Evolutionary conservation across 257 asterid genomes (phyloP).

Genomic region (Marsdenia floribunda): DNA sequence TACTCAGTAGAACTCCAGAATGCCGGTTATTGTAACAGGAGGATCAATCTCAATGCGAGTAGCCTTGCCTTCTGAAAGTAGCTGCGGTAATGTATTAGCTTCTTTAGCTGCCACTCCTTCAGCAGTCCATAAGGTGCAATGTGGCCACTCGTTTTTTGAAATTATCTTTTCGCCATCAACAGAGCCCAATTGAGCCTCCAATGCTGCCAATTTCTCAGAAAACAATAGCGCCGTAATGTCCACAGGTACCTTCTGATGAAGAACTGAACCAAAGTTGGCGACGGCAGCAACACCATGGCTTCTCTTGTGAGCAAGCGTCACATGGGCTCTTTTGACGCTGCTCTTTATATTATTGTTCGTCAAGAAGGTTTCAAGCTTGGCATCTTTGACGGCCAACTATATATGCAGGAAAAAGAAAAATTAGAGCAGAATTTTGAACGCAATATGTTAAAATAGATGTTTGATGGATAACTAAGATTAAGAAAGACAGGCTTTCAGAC

Average conservation of each 20-base stretch:
- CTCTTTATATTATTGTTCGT: conserved; percentile 48
- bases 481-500: neutral
- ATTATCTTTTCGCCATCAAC: conserved; percentile 71
- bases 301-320: conserved; percentile 92
- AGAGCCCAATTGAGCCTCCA: conserved; percentile 60
- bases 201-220: conserved; percentile 68
- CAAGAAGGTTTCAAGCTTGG: conserved; percentile 42
- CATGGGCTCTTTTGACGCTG: conserved; percentile 54
- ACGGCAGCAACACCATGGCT: conserved; percentile 83
- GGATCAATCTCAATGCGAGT: conserved; percentile 66
- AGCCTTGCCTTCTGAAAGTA: conserved; percentile 66
- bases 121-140: conserved; percentile 79
- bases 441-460: neutral
- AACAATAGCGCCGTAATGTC: conserved; percentile 49
- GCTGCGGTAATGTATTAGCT: conserved; percentile 61
- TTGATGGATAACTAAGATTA: neutral
- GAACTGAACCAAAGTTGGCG: conserved; percentile 55
- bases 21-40: conserved; percentile 60
- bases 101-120: conserved; percentile 61
- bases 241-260: conserved; percentile 58
- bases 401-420: neutral
- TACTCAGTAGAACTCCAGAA: conserved; percentile 54
- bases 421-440: neutral
- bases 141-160: conserved; percentile 86
- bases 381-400: conserved; percentile 62